Evolutionary conservation across 2,329 filamentous ascomycete species (phyloP).

Genomic region (Colletotrichum abscissum): DNA sequence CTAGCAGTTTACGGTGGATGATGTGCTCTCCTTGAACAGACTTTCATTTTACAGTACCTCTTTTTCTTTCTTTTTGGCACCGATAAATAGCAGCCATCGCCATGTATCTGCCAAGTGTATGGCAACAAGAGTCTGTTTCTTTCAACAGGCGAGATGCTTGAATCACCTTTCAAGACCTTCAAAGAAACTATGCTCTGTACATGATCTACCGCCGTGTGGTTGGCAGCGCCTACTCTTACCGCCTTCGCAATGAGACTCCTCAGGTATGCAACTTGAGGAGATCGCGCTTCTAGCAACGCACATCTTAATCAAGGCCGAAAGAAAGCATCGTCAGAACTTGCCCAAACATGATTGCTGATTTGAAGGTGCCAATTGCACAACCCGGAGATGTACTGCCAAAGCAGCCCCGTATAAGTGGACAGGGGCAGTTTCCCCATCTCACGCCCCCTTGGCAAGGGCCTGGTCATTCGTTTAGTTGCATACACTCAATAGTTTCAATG

Average conservation of each 20-base stretch:
- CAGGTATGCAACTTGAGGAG: too few species aligned
- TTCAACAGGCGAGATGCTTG: neutral
- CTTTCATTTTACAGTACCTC: neutral
- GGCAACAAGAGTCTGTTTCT: neutral
- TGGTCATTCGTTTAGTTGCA: slow-evolving; percentile 6
- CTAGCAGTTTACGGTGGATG: neutral
- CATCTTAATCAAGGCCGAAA: neutral
- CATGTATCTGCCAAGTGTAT: neutral
- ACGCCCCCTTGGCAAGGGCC: neutral
- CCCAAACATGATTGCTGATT: neutral
- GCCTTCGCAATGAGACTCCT: neutral
- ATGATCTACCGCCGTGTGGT: neutral
- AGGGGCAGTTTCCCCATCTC: neutral
- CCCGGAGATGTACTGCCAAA: neutral
- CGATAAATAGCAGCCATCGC: too few species aligned
- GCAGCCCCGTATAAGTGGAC: neutral
- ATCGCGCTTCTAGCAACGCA: neutral
- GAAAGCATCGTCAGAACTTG: neutral
- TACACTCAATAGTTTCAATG: slow-evolving; percentile 21
- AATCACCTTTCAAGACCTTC: neutral
- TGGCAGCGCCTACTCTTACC: neutral
- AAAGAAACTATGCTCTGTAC: neutral
- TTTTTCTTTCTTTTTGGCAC: too few species aligned
- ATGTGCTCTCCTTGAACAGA: neutral
- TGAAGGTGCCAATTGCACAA: neutral